Conservation (phyloP, 805 yeast species). For the Hanseniaspora mollemarum region DNA sequence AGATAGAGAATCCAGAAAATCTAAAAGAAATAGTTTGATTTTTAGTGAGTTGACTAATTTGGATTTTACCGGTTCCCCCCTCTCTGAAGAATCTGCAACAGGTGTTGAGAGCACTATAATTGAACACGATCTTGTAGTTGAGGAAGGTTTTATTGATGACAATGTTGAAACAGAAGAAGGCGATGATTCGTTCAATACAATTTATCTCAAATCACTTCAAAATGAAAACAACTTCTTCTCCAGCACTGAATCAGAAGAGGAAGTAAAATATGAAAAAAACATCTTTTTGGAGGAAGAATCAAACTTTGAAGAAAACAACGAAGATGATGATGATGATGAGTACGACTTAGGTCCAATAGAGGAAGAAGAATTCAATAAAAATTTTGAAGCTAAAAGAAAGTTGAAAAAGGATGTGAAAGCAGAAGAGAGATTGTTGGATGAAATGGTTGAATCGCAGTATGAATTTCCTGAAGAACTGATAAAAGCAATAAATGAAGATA, state of each 20-base stretch:
- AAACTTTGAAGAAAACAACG: not conserved
- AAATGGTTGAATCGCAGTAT: not conserved
- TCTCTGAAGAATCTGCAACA: not conserved
- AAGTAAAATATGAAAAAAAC: not conserved
- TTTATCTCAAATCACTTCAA: not conserved
- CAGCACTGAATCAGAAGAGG: conserved; percentile 4
- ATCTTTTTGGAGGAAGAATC: conserved; percentile 6
- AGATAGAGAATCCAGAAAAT: conserved; percentile 19
- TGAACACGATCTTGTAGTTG: conserved; percentile 8
- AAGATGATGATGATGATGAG: not conserved
- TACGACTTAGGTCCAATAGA: conserved; percentile 11
- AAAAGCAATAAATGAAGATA: conserved; percentile 12
- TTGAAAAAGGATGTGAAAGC: not conserved
- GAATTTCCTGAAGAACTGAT: conserved; percentile 6
- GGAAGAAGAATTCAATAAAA: conserved; percentile 8
- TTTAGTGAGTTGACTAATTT: not conserved
- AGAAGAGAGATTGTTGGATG: not conserved
- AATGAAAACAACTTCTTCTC: not conserved
- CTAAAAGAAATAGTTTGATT: conserved; percentile 11
- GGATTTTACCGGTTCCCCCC: not conserved
- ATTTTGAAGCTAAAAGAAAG: not conserved
- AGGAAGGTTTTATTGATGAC: conserved; percentile 10
- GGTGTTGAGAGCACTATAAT: not conserved
- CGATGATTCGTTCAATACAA: conserved; percentile 7
- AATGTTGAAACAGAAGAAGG: conserved; percentile 8